phyloP scores from a whole-genome alignment of 2,329 filamentous ascomycete genomes.

The Apiospora aurea region DNA sequence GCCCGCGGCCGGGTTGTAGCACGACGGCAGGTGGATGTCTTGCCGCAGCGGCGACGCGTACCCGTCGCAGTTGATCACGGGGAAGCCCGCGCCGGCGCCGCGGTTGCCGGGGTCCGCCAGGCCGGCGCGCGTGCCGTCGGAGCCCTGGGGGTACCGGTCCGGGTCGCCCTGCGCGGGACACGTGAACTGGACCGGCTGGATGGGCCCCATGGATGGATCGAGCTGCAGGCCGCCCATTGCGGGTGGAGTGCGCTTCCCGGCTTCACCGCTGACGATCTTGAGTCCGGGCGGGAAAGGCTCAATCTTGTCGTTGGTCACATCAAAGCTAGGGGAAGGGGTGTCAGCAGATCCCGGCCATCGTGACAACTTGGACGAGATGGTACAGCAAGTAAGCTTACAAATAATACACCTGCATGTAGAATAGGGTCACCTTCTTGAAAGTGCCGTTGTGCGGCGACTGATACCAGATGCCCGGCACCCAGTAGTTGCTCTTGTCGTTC shows the following conservation, averaged over 20 bases:
- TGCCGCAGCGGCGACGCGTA: slow-evolving; percentile 66
- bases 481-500: slow-evolving; percentile 78
- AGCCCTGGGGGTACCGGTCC: slow-evolving; percentile 61
- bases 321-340: slow-evolving; percentile 53
- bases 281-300: slow-evolving; percentile 74
- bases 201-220: slow-evolving; percentile 44
- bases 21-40: slow-evolving; percentile 76
- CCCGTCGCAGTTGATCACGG: slow-evolving; percentile 72
- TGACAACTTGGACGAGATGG: background rate
- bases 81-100: slow-evolving; percentile 71
- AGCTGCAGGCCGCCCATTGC: slow-evolving; percentile 48
- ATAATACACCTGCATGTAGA: slow-evolving; percentile 82
- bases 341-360: background rate
- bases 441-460: slow-evolving; percentile 66
- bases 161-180: slow-evolving; percentile 62
- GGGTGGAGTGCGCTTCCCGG: slow-evolving; percentile 63
- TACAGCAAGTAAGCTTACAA: slow-evolving; percentile 53
- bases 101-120: slow-evolving; percentile 61
- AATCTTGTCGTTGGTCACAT: slow-evolving; percentile 69
- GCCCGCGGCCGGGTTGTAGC: slow-evolving; percentile 71
- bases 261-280: slow-evolving; percentile 74
- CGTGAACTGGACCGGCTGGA: slow-evolving; percentile 59
- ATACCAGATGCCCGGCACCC: slow-evolving; percentile 77
- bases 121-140: slow-evolving; percentile 62
- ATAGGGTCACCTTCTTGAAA: slow-evolving; percentile 71